Base-by-base conservation (phyloP, 495 filamentous ascomycete species). In the Tuber microsphaerosporum region DNA sequence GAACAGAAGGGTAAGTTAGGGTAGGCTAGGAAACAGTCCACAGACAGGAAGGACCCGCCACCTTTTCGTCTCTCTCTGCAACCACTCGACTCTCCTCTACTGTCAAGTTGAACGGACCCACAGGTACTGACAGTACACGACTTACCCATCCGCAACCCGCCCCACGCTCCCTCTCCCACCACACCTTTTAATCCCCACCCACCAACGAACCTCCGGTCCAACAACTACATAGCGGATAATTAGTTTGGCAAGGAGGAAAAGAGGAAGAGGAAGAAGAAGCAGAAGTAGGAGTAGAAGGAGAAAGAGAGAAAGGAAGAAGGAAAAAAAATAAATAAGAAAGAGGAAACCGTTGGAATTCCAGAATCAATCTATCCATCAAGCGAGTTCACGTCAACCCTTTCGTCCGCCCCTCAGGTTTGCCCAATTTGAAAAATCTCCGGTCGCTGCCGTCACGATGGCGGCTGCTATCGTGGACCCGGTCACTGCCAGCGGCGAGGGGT, bases 361-460 rank as follows among this genome's bases (percentile, higher is more conserved):
- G 61, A 31, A 19, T 37, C 56, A 76, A 46, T 26, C 48, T n/a
- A 42, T 41, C 74, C 34, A 42, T 41, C 74, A 34, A 65, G 14
- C 26, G 56, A 19, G 56, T 16, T 34, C 31, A 65, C 43, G 22
- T 17, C 73, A 45, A 70, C 51, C 71, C 61, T 70, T 70, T 75
- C 45, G 44, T 56, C 71, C 74, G 74, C 73, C 75, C 71, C 68
- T 44, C 73, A 79, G 71, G 56, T 73, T 48, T 43, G 46, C 69
- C n/a, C 65, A 70, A 34, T 37, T 68, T 72, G 39, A 56, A 79
- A 79, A 34, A 48, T 37, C 31, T 71, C 73, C 44, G 72, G 70
- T 74, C 74, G 77, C 77, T 80, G 74, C 71, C 74, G 72, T 69
- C 73, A 80, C 71, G 77, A 80, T 80, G 77, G 78, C 77, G 70